Percentiles rank a stretch among this genome's conserved stretches.
Conservation (phyloP, 2,329 filamentous ascomycete species). For the Magnaporthales sp. region DNA sequence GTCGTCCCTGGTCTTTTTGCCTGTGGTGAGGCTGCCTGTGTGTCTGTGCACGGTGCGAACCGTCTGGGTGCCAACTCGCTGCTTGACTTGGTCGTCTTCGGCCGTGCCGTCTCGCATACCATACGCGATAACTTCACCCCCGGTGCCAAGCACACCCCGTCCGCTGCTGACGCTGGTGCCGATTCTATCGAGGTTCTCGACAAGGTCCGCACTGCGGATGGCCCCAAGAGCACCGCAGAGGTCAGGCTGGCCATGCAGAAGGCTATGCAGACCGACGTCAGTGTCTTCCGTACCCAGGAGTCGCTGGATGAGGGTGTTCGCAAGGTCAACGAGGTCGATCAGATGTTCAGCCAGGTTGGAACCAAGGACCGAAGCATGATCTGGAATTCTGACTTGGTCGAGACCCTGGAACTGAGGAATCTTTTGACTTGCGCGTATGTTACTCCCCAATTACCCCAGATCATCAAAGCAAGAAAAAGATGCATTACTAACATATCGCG, state of each 20-base stretch:
- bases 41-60: slow-evolving; percentile 92
- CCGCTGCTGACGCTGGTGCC: slow-evolving; percentile 78
- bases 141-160: slow-evolving; percentile 68
- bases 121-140: slow-evolving; percentile 92
- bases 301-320: slow-evolving; percentile 86
- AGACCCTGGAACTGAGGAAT: slow-evolving; percentile 93
- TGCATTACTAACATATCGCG: slow-evolving; percentile 11
- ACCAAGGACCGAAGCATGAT: slow-evolving; percentile 99
- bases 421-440: slow-evolving; percentile 92
- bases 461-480: background rate
- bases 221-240: slow-evolving; percentile 80
- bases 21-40: slow-evolving; percentile 93
- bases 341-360: slow-evolving; percentile 70
- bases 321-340: slow-evolving; percentile 80
- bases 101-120: slow-evolving; percentile 92
- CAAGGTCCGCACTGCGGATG: slow-evolving; percentile 72
- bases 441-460: background rate
- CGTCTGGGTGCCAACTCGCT: slow-evolving; percentile 90
- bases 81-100: slow-evolving; percentile 94
- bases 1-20: slow-evolving; percentile 92
- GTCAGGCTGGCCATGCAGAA: slow-evolving; percentile 92
- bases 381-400: slow-evolving; percentile 96
- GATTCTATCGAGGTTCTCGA: slow-evolving; percentile 82
- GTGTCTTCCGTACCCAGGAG: slow-evolving; percentile 92
- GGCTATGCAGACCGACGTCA: slow-evolving; percentile 95